phyloP scores from a whole-genome alignment of 2,329 filamentous ascomycete genomes.

The Fusarium compactum region DNA sequence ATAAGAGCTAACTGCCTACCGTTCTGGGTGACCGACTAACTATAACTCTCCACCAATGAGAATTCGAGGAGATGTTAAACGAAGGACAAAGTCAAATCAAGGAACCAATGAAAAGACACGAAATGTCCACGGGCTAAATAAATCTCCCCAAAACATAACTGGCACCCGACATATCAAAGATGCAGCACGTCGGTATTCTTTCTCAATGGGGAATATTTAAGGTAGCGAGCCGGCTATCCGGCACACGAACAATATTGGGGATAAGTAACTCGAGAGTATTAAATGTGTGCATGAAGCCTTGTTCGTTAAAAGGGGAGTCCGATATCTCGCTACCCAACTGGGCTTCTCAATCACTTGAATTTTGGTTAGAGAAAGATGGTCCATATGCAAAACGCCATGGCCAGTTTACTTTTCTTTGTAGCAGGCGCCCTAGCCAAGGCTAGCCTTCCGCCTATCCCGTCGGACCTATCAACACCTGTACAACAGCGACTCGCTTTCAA shows the following conservation, averaged over 20 bases:
- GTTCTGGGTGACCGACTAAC: not conserved
- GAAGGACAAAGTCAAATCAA: not conserved
- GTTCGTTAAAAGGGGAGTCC: rapidly evolving
- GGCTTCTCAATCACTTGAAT: rapidly evolving
- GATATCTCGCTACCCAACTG: rapidly evolving
- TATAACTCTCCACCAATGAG: not conserved
- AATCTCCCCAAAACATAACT: not conserved
- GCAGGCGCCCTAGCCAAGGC: not conserved
- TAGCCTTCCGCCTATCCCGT: conserved; percentile 15
- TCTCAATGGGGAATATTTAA: not conserved
- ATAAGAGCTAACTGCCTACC: not conserved
- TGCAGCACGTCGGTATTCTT: not conserved
- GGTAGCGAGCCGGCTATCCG: not conserved
- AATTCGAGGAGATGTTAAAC: rapidly evolving
- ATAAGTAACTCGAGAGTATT: not conserved
- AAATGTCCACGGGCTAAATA: not conserved
- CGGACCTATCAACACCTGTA: conserved; percentile 24
- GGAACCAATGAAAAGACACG: not conserved
- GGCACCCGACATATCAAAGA: not conserved
- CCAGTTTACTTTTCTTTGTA: not conserved
- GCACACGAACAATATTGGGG: not conserved
- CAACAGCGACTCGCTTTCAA: conserved; percentile 16
- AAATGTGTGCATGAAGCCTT: not conserved
- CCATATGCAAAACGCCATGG: not conserved
- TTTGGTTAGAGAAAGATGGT: not conserved